These are phyloP conservation scores for Fusarium ramigenum DNA, from an alignment of 2,329 filamentous ascomycete species.

Conservation along the genomic window DNA sequence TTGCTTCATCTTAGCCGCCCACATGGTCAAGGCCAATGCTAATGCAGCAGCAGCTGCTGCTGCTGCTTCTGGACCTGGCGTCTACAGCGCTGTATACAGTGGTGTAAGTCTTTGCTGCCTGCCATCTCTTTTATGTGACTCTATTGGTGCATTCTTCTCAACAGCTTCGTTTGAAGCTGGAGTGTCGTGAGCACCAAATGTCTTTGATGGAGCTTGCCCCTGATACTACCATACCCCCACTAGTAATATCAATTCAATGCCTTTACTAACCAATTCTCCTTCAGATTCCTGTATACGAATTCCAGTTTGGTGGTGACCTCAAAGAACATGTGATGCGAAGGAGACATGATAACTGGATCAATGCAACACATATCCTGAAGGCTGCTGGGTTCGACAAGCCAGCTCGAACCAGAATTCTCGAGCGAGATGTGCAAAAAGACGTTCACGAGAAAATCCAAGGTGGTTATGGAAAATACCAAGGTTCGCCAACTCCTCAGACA, in stretches of 20 bases:
- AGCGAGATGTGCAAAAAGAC: constrained; percentile 96
- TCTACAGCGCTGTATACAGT: constrained; percentile 76
- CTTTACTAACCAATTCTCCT: constrained; percentile 18
- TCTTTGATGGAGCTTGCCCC: not conserved
- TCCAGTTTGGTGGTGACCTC: constrained; percentile 80
- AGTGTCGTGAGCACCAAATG: not conserved
- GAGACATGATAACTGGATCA: constrained; percentile 95
- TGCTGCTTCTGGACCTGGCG: constrained; percentile 59
- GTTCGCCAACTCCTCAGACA: constrained; percentile 53
- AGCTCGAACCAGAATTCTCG: constrained; percentile 90
- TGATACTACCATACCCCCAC: not conserved
- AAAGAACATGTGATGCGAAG: constrained; percentile 95
- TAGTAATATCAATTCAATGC: not conserved
- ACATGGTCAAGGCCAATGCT: constrained; percentile 59
- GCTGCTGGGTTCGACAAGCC: constrained; percentile 98
- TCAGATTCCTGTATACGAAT: constrained; percentile 95
- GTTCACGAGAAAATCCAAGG: constrained; percentile 98
- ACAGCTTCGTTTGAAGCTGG: not conserved
- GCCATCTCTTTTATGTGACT: not conserved
- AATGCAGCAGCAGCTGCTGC: constrained; percentile 42
- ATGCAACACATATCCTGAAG: constrained; percentile 98
- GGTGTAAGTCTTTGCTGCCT: constrained; percentile 60
- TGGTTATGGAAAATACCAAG: constrained; percentile 98
- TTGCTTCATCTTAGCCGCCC: constrained; percentile 40
- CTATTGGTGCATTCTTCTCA: not conserved